Evolutionary conservation across 495 filamentous ascomycete genomes (phyloP).

Genomic region (Xylaria grammica): DNA sequence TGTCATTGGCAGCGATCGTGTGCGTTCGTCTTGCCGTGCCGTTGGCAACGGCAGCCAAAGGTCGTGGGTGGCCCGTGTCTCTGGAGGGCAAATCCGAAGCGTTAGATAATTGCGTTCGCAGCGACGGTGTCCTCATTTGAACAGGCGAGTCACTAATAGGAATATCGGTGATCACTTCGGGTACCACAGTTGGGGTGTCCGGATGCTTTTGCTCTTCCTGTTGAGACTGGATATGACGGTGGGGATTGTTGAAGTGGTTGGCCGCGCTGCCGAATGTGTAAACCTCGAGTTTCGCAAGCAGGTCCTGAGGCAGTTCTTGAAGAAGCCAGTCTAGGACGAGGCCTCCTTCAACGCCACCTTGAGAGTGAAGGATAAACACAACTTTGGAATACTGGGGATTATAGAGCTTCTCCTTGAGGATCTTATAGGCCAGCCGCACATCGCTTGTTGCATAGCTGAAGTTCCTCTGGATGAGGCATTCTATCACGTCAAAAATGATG

Average conservation of each 20-base stretch:
- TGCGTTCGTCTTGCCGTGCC: slow-evolving; percentile 22
- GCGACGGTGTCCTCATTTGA: slow-evolving; percentile 24
- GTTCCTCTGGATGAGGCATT: slow-evolving; percentile 78
- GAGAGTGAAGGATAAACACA: slow-evolving; percentile 78
- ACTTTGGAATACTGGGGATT: slow-evolving; percentile 69
- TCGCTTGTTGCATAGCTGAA: slow-evolving; percentile 75
- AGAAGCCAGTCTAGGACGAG: slow-evolving; percentile 81
- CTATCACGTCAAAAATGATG: slow-evolving; percentile 73
- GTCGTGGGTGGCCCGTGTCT: slow-evolving; percentile 9
- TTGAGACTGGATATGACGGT: slow-evolving; percentile 45
- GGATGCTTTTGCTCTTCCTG: slow-evolving; percentile 31
- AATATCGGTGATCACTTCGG: slow-evolving; percentile 24
- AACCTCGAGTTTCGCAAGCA: slow-evolving; percentile 74
- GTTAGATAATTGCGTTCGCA: slow-evolving; percentile 25
- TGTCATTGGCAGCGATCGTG: slow-evolving; percentile 32
- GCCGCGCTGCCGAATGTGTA: slow-evolving; percentile 87
- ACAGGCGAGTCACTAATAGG: slow-evolving; percentile 33
- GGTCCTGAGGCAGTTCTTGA: slow-evolving; percentile 70
- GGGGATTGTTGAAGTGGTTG: slow-evolving; percentile 88
- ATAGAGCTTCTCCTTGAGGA: slow-evolving; percentile 64
- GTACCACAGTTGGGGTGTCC: slow-evolving; percentile 11
- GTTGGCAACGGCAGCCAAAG: slow-evolving; percentile 18
- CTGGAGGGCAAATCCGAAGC: slow-evolving; percentile 21
- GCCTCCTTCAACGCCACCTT: slow-evolving; percentile 79
- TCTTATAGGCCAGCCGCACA: slow-evolving; percentile 61